Percentiles rank a stretch among this genome's conserved stretches.
These are phyloP conservation scores for Cryomyces minteri DNA, from an alignment of 495 filamentous ascomycete genomes.

Conservation along the genomic window DNA sequence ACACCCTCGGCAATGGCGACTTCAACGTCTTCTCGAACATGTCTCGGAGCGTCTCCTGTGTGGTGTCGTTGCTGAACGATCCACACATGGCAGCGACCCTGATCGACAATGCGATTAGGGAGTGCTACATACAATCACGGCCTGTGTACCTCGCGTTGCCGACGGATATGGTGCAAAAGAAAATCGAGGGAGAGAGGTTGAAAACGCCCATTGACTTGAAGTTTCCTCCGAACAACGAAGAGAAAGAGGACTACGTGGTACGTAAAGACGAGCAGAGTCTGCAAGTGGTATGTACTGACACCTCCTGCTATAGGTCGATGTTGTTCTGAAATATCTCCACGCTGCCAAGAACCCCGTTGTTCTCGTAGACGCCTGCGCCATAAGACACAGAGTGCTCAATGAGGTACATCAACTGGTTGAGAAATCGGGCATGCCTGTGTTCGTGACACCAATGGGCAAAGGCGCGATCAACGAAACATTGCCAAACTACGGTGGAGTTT, in stretches of 20 bases:
- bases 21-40: slow-evolving; percentile 72
- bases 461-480: slow-evolving; percentile 66
- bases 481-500: slow-evolving; percentile 67
- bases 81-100: slow-evolving; percentile 47
- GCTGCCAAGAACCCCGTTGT: slow-evolving; percentile 63
- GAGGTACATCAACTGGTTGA: slow-evolving; percentile 62
- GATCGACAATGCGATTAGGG: slow-evolving; percentile 63
- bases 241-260: slow-evolving; percentile 74
- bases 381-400: slow-evolving; percentile 41
- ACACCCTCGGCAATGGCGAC: slow-evolving; percentile 85
- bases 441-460: slow-evolving; percentile 88
- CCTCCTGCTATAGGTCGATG: no score
- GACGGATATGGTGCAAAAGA: slow-evolving; percentile 66
- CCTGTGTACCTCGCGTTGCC: slow-evolving; percentile 69
- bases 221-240: slow-evolving; percentile 43
- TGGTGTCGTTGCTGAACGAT: slow-evolving; percentile 48
- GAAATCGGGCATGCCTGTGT: slow-evolving; percentile 60
- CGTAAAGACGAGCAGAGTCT: no score
- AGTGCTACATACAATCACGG: slow-evolving; percentile 45
- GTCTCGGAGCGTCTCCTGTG: slow-evolving; percentile 51
- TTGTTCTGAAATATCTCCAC: slow-evolving; percentile 58
- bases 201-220: slow-evolving; percentile 49
- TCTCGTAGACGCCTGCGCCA: slow-evolving; percentile 79
- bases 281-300: no score
- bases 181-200: slow-evolving; percentile 56